Evolutionary conservation across 257 asterid genomes (phyloP), one percentile per base, ranked within the genome.

Genomic region (Scutellaria baicalensis): DNA sequence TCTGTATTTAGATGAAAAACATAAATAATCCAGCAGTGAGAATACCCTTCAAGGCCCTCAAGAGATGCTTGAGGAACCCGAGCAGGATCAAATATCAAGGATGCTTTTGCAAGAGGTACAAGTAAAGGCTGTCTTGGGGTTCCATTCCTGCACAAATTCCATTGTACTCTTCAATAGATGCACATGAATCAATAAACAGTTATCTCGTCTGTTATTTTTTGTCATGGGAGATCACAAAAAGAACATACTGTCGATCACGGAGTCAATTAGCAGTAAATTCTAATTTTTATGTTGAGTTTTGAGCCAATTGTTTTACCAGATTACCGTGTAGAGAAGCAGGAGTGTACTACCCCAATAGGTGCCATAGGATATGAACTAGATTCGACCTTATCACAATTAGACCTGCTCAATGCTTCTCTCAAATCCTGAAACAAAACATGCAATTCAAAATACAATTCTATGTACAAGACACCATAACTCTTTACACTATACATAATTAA

Each of bases 71-170:
- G 87, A 55, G 97, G 95, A 71, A 88, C 95, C 50, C 95, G 93
- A 49, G 81, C 17, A 64, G 86, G 49, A 84, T 91, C 89, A 79
- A 91, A 86, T 62, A 69, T 68, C 77, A 91, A 68, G 67, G 89
- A 67, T 69, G 99, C 97, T 82, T 78, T 86, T 42, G 97, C 97
- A 69, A 91, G 96, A 74, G 97, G 96, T 56, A 94, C 97, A 64
- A 94, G 92, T 72, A 94, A 85, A 79, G 99, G 97, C 72, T 94
- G 99, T 68, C 99, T 86, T 43, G 99, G 99, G 38, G 99, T 91
- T 75, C 97, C 97, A 64, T 94, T 94, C 70, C 98, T 92, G 79
- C 38, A 59, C 51, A 59, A 66, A 70, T 21, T 48, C 9, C 50
- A 9, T 38, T 2, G 48, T 9, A 23, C 7, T 36, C 8, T 18